Evolutionary conservation across 805 yeast species (phyloP).

Genomic region (Millerozyma miso): DNA sequence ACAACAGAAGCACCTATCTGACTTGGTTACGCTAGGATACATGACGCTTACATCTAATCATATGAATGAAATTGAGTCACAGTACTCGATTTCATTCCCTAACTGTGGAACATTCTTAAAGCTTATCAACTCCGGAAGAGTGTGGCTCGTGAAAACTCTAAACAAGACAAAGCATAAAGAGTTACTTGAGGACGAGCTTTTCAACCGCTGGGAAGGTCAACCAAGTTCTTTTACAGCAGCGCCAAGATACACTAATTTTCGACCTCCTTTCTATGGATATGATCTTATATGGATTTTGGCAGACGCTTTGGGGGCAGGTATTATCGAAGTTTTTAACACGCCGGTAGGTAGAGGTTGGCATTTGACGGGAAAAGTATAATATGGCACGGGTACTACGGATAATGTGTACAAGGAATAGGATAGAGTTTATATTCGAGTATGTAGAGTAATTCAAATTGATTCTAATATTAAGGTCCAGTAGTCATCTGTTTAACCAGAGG

Average conservation of each 20-base stretch:
- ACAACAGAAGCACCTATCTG: constrained; percentile 21
- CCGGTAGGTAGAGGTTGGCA: constrained; percentile 58
- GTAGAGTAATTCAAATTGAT: no score
- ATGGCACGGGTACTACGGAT: no score
- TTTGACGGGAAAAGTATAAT: constrained; percentile 45
- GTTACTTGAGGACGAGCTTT: constrained; percentile 37
- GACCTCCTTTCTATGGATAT: constrained; percentile 48
- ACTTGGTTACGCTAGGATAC: constrained; percentile 38
- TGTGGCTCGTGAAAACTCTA: constrained; percentile 39
- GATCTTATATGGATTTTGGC: constrained; percentile 49
- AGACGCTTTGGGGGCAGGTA: constrained; percentile 49
- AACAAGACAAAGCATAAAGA: constrained; percentile 38
- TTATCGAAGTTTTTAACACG: constrained; percentile 48
- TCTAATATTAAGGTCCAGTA: no score
- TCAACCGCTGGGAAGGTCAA: constrained; percentile 43
- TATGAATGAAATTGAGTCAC: constrained; percentile 36
- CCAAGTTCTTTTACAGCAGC: constrained; percentile 16
- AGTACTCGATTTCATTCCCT: constrained; percentile 45
- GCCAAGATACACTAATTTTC: constrained; percentile 33
- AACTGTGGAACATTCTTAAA: constrained; percentile 47
- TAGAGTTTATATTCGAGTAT: neutral
- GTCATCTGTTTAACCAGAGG: no score
- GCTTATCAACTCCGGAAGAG: constrained; percentile 40
- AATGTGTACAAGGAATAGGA: neutral
- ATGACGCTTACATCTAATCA: constrained; percentile 44